These are phyloP conservation scores for Rosa lucieae DNA, from an alignment of 306 rosid genomes.

Conservation along the genomic window DNA sequence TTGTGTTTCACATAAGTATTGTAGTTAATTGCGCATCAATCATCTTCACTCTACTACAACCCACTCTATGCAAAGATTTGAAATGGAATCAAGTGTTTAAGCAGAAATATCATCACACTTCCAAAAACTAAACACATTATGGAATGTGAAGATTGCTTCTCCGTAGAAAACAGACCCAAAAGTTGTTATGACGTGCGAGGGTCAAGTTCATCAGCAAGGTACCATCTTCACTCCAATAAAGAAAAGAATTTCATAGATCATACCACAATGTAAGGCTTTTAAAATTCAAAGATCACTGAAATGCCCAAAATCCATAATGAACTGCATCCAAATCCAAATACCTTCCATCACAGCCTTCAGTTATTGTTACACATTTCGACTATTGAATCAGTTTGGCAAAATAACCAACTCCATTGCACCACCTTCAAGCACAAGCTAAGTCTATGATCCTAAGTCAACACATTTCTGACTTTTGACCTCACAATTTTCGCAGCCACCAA, in stretches of 20 bases:
- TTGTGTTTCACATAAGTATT: background rate
- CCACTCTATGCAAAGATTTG: background rate
- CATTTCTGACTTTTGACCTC: background rate
- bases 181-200: background rate
- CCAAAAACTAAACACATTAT: background rate
- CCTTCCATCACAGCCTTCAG: background rate
- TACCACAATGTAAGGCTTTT: background rate
- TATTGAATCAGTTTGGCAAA: background rate
- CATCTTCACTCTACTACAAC: background rate
- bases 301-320: background rate
- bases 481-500: constrained; percentile 2
- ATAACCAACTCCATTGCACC: background rate
- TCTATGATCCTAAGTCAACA: background rate
- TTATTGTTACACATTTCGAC: background rate
- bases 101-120: background rate
- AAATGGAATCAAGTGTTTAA: background rate
- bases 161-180: background rate
- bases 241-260: background rate
- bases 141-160: background rate
- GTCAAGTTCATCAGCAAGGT: background rate
- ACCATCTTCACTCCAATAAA: background rate
- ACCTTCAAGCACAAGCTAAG: background rate
- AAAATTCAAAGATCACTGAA: background rate
- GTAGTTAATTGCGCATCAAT: background rate
- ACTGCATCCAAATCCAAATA: background rate